A percentile compares a stretch with the other conserved stretches of the same genome.
Evolutionary conservation across 257 asterid species (phyloP).

Genomic region (Solanum chmielewskii): DNA sequence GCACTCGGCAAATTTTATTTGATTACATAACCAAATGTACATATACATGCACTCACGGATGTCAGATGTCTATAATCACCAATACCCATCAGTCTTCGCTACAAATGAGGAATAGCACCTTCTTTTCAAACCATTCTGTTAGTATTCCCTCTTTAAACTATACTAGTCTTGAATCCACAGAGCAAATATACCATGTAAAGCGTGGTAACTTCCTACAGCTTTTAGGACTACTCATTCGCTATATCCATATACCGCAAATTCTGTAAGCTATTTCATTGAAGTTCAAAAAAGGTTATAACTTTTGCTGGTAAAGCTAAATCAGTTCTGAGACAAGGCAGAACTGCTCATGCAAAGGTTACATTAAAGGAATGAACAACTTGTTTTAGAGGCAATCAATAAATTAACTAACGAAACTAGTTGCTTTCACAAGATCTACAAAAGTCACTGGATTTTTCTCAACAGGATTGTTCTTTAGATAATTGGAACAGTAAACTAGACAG

Average conservation of each 20-base stretch:
- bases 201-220: not conserved
- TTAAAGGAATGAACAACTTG: not conserved
- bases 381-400: not conserved
- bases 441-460: not conserved
- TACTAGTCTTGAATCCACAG: not conserved
- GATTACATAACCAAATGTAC: not conserved
- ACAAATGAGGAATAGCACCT: not conserved
- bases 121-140: not conserved
- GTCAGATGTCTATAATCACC: not conserved
- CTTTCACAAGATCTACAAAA: not conserved
- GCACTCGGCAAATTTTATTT: not conserved
- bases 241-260: not conserved
- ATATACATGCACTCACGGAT: not conserved
- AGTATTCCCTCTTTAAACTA: not conserved
- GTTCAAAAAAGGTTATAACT: not conserved
- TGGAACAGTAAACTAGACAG: not conserved
- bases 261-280: not conserved
- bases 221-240: not conserved
- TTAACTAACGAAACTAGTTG: not conserved
- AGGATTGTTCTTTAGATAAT: not conserved
- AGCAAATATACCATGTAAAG: not conserved
- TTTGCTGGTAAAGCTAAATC: not conserved
- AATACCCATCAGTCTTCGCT: not conserved
- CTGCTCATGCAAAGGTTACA: not conserved
- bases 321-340: not conserved